Evolutionary conservation across 2,329 filamentous ascomycete species (phyloP).

Genomic region (Coniochaeta hoffmannii): DNA sequence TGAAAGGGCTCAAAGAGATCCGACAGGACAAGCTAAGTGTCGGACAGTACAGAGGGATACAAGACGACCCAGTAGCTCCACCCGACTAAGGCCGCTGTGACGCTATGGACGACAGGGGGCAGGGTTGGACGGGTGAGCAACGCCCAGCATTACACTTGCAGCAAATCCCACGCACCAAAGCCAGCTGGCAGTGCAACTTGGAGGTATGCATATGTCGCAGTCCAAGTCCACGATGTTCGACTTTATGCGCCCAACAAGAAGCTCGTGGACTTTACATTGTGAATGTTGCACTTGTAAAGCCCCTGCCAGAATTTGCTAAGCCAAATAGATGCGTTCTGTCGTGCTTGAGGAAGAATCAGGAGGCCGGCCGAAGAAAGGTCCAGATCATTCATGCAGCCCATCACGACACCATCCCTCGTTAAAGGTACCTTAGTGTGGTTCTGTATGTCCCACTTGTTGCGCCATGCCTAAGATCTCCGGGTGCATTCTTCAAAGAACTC

Average conservation of each 20-base stretch:
- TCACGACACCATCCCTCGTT: too few species aligned
- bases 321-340: too few species aligned
- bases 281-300: too few species aligned
- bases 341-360: too few species aligned
- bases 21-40: too few species aligned
- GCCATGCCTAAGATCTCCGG: not conserved
- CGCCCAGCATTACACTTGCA: not conserved
- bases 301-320: too few species aligned
- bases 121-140: slow-evolving; percentile 2
- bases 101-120: not conserved
- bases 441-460: too few species aligned
- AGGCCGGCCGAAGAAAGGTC: not conserved
- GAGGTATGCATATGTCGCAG: not conserved
- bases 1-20: not conserved
- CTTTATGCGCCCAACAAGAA: too few species aligned
- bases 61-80: not conserved
- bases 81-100: not conserved
- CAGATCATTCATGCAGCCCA: not conserved
- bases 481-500: too few species aligned
- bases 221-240: too few species aligned
- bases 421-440: too few species aligned
- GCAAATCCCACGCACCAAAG: not conserved
- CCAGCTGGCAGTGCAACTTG: not conserved
- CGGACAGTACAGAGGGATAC: not conserved
- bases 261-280: too few species aligned